Percentiles rank a stretch among this genome's conserved stretches.
Conservation (phyloP, 345 rosid genomes). For the Eucalyptus sideroxylon region DNA sequence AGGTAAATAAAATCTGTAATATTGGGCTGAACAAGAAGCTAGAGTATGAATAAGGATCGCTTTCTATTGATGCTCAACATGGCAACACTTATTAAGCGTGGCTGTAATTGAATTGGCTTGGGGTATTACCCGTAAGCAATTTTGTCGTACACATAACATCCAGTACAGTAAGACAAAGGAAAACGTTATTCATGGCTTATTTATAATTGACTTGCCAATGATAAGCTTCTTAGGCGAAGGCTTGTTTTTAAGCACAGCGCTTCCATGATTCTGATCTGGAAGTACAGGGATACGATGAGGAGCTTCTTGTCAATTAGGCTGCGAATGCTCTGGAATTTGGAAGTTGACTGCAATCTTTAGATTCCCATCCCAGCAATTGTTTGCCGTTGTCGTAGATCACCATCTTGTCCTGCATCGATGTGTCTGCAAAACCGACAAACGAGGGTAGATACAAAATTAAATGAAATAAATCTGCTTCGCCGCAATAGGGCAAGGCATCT, state of each 20-base stretch:
- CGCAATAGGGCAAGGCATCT: neutral
- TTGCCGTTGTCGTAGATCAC: conserved; percentile 77
- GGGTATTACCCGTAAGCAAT: neutral
- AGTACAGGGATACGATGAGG: neutral
- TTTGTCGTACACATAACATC: neutral
- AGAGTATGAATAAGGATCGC: too few species aligned
- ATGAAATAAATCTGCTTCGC: neutral
- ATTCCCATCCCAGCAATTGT: conserved; percentile 60
- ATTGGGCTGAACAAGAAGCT: neutral
- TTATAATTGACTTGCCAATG: neutral
- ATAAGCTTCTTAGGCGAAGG: neutral
- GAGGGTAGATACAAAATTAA: neutral
- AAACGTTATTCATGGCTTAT: neutral
- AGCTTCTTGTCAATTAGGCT: neutral
- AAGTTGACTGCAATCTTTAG: neutral
- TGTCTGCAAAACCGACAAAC: conserved; percentile 25
- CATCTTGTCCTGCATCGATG: conserved; percentile 89
- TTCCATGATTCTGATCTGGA: neutral
- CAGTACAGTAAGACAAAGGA: neutral
- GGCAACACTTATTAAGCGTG: neutral
- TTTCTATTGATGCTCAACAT: neutral
- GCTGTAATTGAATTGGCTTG: neutral
- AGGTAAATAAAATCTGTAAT: neutral
- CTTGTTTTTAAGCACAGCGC: neutral
- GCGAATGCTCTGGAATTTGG: neutral